Percentiles rank a stretch among this genome's conserved stretches.
Evolutionary conservation across 768 basidiomycete genomes (phyloP).

Genomic region (Mycena crocata): DNA sequence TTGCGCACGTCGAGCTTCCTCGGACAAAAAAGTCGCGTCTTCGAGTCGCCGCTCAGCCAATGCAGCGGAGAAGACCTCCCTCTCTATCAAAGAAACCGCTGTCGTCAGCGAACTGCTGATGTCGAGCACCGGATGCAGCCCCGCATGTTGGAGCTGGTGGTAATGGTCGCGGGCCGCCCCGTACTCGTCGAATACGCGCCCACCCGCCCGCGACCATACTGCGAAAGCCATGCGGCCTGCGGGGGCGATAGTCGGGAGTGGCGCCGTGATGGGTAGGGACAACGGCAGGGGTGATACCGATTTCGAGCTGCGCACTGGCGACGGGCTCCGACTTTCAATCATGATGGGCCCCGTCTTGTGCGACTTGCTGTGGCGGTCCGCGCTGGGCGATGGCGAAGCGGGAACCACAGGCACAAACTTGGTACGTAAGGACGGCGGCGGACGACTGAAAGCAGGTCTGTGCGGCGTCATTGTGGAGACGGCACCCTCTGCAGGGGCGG

Average conservation of each 20-base stretch:
- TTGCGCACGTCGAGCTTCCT: background rate
- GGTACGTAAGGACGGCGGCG: no score
- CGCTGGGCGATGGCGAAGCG: no score
- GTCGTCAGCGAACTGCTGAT: background rate
- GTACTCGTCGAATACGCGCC: background rate
- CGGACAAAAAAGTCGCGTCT: background rate
- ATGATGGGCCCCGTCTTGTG: no score
- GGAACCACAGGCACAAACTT: no score
- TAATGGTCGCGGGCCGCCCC: background rate
- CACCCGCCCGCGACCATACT: background rate
- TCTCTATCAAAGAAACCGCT: background rate
- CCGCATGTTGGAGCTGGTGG: background rate
- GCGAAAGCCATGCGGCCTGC: background rate
- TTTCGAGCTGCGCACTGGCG: no score
- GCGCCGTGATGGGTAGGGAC: no score
- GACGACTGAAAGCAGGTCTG: no score
- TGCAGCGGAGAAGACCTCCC: accelerated
- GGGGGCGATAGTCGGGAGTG: background rate
- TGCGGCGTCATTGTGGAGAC: no score
- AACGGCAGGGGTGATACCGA: no score
- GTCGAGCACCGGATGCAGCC: background rate
- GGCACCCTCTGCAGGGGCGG: no score
- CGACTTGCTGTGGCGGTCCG: no score
- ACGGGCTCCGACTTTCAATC: slow-evolving; percentile 1
- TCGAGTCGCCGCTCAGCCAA: no score